Base-by-base conservation (phyloP, 2,329 filamentous ascomycete species). In the Aspergillus luchuensis region DNA sequence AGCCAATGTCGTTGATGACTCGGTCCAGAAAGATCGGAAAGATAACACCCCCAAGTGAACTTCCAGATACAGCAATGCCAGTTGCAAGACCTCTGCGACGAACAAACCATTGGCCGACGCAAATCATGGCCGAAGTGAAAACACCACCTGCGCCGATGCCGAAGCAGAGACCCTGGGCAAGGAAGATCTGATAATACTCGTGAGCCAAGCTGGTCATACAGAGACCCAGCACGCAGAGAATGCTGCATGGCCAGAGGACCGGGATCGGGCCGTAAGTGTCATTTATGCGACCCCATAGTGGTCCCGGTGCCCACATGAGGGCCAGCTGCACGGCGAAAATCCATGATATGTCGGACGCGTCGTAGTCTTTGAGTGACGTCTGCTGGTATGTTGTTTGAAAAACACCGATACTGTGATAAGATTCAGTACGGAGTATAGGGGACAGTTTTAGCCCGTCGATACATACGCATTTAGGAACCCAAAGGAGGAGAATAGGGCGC, bases 371-470 rank as follows among this genome's bases (percentile, higher is more conserved):
- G 3, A 82, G 72, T 48, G 77, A 75, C 45, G 80, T 71, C 8
- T 69, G 71, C 59, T 79, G 69, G 63, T 82, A 82, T 67, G 79
- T 80, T 19, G 71, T 73, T 58, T 81, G 79, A 60, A 80, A 81
- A 23, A 81, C 72, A 48, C 78, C 79, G 15, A 81, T 73, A 30
- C 67, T 69, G 30, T 10, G 38, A 36, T 15, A 4, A 30, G 15
- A n/a, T 50, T 50, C 15, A 50, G 15, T 50, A 49, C 7, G 11
- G 11, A 28, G 23, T 11, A 30, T 4, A 2, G 25, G 23, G 2
- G 2, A 28, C 13, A 15, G 2, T 5, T 36, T 36, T 2, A 28
- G 13, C 5, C 6, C 8, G 3, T 3, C 1, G 3, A n/a, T 49
- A 8, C 36, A 23, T 52, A 58, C 56, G 56, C 56, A 17, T 58